Evolutionary conservation across 257 asterid species (phyloP), one percentile per base, ranked within the genome.

Genomic region (Solanum chilense): DNA sequence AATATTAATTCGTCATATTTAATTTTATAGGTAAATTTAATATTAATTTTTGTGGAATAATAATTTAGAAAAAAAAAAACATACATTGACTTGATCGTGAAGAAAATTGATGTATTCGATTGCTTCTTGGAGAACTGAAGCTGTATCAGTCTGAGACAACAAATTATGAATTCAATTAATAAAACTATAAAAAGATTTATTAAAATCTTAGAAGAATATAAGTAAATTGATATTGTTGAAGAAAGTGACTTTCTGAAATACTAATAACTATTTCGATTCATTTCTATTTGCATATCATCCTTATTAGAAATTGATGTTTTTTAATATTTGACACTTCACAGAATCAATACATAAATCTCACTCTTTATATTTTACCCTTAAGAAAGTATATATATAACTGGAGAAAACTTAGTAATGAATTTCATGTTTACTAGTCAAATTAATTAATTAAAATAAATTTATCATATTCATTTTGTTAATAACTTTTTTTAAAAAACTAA

Each of bases 61-160:
- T 4, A 52, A 60, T 66, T 29, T 29, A 29, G n/a, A 29, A 29
- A 31, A 52, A 16, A 69, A 14, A 49, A 13, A 62, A 49, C 89
- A 6, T 83, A 87, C 89, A 52, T 60, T 39, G 21, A 87, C 78
- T 87, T 87, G 87, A 87, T 84, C 89, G 56, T 87, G 89, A n/a
- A 87, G 85, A 71, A 87, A 87, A 44, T 87, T 87, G 83, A 87
- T 87, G 68, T 71, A 87, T 10, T 87, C 87, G 29, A 87, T 83
- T 39, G 89, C 85, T 83, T 87, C 89, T 45, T 87, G 87, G 70
- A 87, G 89, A 83, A 87, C 89, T 44, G 89, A 87, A 7, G 89
- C 89, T 47, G 89, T 87, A 87, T 87, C 99, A 58, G 99, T 96
- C 99, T 96, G 94, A 64, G 33, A 64, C 15, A 62, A 62, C 5